These are phyloP conservation scores for Takashimella tepidaria DNA, from an alignment of 1,284 basidiomycete species.

Conservation along the genomic window DNA sequence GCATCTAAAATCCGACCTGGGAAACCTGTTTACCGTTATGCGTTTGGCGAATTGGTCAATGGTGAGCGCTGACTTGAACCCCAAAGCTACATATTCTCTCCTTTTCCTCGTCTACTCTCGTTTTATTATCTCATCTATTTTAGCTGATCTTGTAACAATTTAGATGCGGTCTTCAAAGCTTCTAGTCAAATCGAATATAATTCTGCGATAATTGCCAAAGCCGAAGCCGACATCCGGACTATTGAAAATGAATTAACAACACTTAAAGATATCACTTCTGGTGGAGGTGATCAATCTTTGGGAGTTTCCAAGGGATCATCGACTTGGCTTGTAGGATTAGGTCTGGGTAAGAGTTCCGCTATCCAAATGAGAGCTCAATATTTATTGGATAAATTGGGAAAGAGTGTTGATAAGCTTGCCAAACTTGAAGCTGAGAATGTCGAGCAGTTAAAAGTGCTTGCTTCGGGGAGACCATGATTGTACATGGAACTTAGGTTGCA, in stretches of 20 bases:
- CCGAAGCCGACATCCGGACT: conserved; percentile 61
- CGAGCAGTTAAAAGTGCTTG: conserved; percentile 60
- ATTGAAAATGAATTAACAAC: conserved; percentile 71
- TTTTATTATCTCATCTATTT: neutral
- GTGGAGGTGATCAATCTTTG: conserved; percentile 38
- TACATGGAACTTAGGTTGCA: too few relatives aligned
- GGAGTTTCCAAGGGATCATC: conserved; percentile 20
- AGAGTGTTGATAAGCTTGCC: conserved; percentile 62
- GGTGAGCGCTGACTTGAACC: conserved; percentile 55
- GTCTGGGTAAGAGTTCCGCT: conserved; percentile 52
- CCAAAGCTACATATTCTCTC: too few relatives aligned
- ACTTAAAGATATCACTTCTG: conserved; percentile 57
- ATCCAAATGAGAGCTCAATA: conserved; percentile 62
- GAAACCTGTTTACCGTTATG: conserved; percentile 80
- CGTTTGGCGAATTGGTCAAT: conserved; percentile 72
- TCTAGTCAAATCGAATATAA: conserved; percentile 77
- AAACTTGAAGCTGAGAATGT: conserved; percentile 62
- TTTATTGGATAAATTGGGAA: conserved; percentile 68
- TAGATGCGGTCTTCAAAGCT: conserved; percentile 74
- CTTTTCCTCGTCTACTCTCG: neutral
- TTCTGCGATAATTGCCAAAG: conserved; percentile 61
- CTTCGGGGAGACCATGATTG: conserved; percentile 7
- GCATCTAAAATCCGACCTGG: conserved; percentile 80
- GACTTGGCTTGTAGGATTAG: conserved; percentile 32
- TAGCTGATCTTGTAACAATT: neutral